phyloP scores from a whole-genome alignment of 345 rosid genomes.

The Melaleuca alternifolia region DNA sequence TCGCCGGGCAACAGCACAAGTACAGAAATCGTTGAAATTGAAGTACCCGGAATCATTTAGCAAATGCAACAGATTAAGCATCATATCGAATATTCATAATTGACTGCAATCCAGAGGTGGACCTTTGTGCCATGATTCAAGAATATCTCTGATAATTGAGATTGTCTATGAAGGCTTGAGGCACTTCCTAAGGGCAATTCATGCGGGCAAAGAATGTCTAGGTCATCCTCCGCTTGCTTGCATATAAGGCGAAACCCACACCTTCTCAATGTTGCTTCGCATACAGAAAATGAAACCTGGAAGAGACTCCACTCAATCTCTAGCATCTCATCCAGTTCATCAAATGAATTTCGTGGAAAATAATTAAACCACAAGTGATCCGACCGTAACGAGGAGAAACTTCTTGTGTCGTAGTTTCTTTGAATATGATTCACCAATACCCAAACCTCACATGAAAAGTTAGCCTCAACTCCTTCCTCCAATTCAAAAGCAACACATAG shows the following conservation, averaged over 20 bases:
- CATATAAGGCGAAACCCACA: background rate
- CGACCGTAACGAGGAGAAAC: background rate
- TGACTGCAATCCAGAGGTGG: background rate
- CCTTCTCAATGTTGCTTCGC: background rate
- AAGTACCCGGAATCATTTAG: background rate
- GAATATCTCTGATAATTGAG: background rate
- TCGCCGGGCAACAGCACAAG: background rate
- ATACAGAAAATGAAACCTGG: background rate
- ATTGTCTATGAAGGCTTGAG: background rate
- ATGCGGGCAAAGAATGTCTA: background rate
- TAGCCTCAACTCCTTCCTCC: background rate
- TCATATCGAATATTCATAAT: background rate
- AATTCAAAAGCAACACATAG: background rate
- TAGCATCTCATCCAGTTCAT: background rate
- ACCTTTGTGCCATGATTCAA: background rate
- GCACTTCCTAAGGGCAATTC: background rate
- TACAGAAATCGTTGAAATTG: background rate
- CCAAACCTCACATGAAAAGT: background rate
- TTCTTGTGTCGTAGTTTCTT: background rate
- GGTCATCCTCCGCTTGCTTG: background rate
- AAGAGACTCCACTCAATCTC: background rate
- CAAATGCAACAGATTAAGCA: background rate
- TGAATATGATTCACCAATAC: background rate
- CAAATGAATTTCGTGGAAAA: background rate
- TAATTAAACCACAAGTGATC: background rate